A percentile compares a stretch with the other conserved stretches of the same genome.
Evolutionary conservation across 2,329 filamentous ascomycete species (phyloP).

Genomic region (Cercospora zeae-maydis): DNA sequence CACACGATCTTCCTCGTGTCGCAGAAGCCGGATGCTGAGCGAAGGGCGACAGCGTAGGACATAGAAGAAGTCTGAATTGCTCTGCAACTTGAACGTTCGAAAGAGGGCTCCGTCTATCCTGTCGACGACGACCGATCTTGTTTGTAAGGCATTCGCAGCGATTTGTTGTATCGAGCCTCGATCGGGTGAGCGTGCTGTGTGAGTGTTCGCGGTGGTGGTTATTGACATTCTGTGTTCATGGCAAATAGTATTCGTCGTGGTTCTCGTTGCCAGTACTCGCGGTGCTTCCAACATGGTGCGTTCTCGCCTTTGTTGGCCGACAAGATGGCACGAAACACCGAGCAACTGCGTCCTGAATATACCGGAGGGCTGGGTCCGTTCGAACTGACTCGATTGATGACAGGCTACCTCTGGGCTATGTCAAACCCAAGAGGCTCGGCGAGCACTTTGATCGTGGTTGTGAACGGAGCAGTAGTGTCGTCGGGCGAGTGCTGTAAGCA

Average conservation of each 20-base stretch:
- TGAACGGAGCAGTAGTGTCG: conserved; percentile 1
- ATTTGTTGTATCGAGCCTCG: conserved; percentile 26
- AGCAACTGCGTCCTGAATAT: not conserved
- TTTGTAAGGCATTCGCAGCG: conserved; percentile 28
- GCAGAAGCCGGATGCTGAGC: conserved; percentile 39
- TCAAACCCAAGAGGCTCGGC: not conserved
- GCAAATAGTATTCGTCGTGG: not conserved
- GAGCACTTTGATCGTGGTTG: not conserved
- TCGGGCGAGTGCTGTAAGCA: conserved; percentile 19
- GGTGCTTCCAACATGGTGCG: not conserved
- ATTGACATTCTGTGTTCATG: conserved; percentile 12
- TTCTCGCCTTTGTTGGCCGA: not conserved
- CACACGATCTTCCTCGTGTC: conserved; percentile 43
- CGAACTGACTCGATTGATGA: not conserved
- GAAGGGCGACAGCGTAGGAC: conserved; percentile 43
- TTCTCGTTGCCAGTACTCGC: not conserved
- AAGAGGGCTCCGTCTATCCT: conserved; percentile 34
- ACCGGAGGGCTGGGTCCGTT: not conserved
- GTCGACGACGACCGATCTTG: conserved; percentile 29
- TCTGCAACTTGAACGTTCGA: conserved; percentile 42
- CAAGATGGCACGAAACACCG: not conserved
- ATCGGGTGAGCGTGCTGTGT: conserved; percentile 25
- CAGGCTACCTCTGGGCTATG: not conserved
- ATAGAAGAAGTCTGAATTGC: conserved; percentile 40
- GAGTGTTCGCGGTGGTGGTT: not conserved